Evolutionary conservation across 768 basidiomycete genomes (phyloP).

Genomic region (Hericium alpestre): DNA sequence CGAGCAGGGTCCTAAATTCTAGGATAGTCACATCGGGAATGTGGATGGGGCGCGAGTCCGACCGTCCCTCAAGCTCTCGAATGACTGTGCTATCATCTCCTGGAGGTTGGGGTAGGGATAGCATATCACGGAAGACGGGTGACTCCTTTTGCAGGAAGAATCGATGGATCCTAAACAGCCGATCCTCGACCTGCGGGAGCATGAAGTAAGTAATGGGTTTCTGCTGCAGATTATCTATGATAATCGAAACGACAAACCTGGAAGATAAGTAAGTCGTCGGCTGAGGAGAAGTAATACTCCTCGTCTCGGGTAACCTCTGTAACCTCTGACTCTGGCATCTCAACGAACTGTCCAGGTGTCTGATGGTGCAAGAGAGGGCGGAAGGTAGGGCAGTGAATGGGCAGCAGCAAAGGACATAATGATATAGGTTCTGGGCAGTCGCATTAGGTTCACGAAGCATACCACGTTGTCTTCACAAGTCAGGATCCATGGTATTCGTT

Average conservation of each 20-base stretch:
- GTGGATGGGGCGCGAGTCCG: constrained; percentile 5
- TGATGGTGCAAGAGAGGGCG: too few relatives aligned
- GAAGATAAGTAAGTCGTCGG: constrained; percentile 5
- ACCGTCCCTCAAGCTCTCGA: neutral
- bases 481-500: too few relatives aligned
- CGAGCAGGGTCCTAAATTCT: constrained; percentile 8
- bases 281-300: too few relatives aligned
- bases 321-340: too few relatives aligned
- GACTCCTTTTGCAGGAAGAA: constrained; percentile 13
- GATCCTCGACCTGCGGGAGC: constrained; percentile 9
- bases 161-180: constrained; percentile 15
- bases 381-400: too few relatives aligned
- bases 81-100: neutral
- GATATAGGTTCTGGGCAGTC: too few relatives aligned
- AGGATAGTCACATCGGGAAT: constrained; percentile 3
- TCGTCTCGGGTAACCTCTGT: too few relatives aligned
- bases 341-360: too few relatives aligned
- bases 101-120: neutral
- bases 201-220: neutral
- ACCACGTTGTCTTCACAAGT: too few relatives aligned
- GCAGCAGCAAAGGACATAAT: too few relatives aligned
- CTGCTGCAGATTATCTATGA: neutral
- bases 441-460: too few relatives aligned
- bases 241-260: constrained; percentile 6
- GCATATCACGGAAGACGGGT: neutral